phyloP scores from a whole-genome alignment of 805 yeast species.

The Sugiyamaella floridensis region DNA sequence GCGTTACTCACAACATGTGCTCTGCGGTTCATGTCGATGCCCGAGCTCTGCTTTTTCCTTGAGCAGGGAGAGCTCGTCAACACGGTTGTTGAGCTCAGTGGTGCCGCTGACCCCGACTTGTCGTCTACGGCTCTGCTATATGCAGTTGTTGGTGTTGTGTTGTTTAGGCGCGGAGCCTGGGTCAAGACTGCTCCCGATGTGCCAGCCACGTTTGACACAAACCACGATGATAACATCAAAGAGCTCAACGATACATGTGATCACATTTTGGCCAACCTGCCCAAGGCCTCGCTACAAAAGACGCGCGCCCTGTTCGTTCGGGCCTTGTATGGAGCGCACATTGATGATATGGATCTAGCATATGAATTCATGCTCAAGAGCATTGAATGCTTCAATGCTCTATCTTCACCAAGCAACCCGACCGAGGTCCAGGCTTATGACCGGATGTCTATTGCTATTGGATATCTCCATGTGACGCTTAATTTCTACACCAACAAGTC shows the following conservation, averaged over 20 bases:
- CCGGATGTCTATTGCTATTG: not conserved
- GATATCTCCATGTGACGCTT: not conserved
- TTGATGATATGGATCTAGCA: not conserved
- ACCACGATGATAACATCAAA: not conserved
- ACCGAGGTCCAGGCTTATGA: not conserved
- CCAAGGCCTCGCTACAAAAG: not conserved
- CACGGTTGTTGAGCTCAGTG: not conserved
- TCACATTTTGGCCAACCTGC: not conserved
- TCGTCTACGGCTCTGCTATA: not conserved
- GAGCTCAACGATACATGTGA: not conserved
- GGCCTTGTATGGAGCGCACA: not conserved
- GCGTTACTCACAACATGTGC: constrained; percentile 3
- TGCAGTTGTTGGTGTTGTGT: not conserved
- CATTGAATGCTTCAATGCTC: not conserved
- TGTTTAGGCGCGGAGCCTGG: not conserved
- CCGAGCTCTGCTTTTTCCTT: constrained; percentile 2
- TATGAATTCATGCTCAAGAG: not conserved
- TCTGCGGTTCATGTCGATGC: not conserved
- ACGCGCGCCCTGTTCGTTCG: not conserved
- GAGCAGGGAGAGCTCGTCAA: constrained; percentile 1
- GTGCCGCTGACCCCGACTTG: not conserved
- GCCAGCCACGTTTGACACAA: not conserved
- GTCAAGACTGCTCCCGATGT: not conserved
- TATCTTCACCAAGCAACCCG: not conserved
- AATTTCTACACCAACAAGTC: not conserved